Evolutionary conservation across 805 yeast species (phyloP), one percentile per base, ranked within the genome.

Genomic region (Saccharomycopsis javanensis): DNA sequence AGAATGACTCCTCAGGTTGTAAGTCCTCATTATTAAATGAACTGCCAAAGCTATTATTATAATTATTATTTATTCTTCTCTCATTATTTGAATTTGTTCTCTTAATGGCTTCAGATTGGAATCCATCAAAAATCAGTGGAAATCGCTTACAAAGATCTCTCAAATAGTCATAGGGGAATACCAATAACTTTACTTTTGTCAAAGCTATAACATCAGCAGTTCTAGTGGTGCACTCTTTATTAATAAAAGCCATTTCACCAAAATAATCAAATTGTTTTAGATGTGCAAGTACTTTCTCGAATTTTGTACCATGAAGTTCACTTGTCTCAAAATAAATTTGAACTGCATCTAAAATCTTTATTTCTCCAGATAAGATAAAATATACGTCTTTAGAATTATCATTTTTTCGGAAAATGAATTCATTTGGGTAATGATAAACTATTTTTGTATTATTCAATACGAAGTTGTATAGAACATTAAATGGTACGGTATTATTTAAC

Each of bases 201-300:
- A 83, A 78, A 0, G 89, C 75, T 59, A 90, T 72, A 34, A 86
- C 81, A 58, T 80, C 79, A 0, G 90, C 91, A 48, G 83, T 77
- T 62, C 91, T 69, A 6, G 28, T 11, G 3, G 50, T 56, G 7
- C 45, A 42, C 10, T 42, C 50, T 25, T 53, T 74, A 3, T 80
- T 71, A 46, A 86, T 68, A 63, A 85, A 86, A 0, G 88, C 79
- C 83, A 85, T 82, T 67, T 85, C 92, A 23, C 94, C 94, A 69
- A 86, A 85, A 68, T 83, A 85, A 34, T 82, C 77, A 20, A 86
- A 88, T 15, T 80, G 69, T 1, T 80, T 76, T 27, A 86, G 69
- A 57, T 88, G 74, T 3, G 87, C 89, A 38, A 81, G 66, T 1
- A 77, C 71, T 35, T 70, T 68, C 55, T 76, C 80, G 18, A 71